Evolutionary conservation across 495 filamentous ascomycete species (phyloP), one percentile per base, ranked within the genome.

Genomic region (Hyaloscypha variabilis): DNA sequence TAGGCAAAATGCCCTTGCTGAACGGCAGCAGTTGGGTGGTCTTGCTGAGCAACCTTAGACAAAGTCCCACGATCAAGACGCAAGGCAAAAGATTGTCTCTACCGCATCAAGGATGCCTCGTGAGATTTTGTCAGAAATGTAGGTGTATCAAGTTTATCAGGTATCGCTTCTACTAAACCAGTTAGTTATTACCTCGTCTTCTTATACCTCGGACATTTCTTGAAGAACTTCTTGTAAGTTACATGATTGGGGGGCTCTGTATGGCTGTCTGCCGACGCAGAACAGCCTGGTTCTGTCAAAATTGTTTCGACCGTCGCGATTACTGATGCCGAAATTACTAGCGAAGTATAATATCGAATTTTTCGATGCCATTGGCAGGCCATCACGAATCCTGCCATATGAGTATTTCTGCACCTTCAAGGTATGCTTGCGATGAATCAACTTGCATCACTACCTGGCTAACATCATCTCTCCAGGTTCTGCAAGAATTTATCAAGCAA

Each of bases 191-290:
- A 65, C 36, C 39, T 59, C 1, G 49, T 58, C 2, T 53, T 65
- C 1, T 34, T 65, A 1, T 65, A 65, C 42, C n/a, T 65, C 30
- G 42, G 42, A 2, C 54, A 52, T 0, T 65, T 65, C 62, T 21
- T 65, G 17, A 3, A 39, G 26, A 52, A 53, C 8, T 30, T 65
- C 3, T 59, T 65, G 62, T 59, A 34, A 65, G 62, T 58, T 11
- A 28, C 1, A 30, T 30, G 2, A 3, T 34, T 8, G 4, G 4
- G 30, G 30, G 4, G 30, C 5, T 42, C 19, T 6, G 4, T 8
- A 42, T 42, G 4, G 6, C 13, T 42, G 8, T 3, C 39, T 14
- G 6, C 6, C 10, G 4, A 14, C 17, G 2, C 39, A 11, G 17
- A 17, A 19, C 3, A 19, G 8, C 14, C 19, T 19, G 14, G 14